Base-by-base conservation (phyloP, 202 grass and related monocot species). In the Carex arenaria region DNA sequence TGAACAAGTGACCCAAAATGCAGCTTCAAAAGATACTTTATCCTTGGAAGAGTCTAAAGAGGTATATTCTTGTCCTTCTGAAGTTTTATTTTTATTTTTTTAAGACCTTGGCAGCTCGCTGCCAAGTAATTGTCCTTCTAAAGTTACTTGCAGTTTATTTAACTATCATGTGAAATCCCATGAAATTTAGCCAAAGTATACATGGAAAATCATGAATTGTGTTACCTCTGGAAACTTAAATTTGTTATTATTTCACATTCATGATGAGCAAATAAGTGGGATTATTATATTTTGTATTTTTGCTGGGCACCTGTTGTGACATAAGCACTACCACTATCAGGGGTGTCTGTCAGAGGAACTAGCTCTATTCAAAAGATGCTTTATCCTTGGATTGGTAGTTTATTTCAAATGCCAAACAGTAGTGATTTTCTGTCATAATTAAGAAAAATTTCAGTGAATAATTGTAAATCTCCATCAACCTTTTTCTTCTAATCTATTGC, bases 1-100 rank as follows among this genome's bases (percentile, higher is more conserved):
- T 53, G 56, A 59, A 45, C 79, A 87, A 74, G 85, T 87, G 10
- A 74, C 52, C 40, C 8, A 53, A 65, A 77, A 82, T 62, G 43
- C 61, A 32, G 70, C 53, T 23, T 64, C 47, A 0, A 62, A 64
- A 85, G 65, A 75, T 60, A 22, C 36, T 47, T 74, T 84, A 71
- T 40, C 81, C 17, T 23, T 61, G 31, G 61, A 28, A 19, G 49
- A 64, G 56, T 53, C 10, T 19, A 85, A 79, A 22, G 84, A 52
- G 74, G 62, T 80, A 80, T 54, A 63, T 31, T 79, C 17, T 75
- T 63, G 17, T 82, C 23, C 61, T 68, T 66, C 28, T 66, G 79
- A 55, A 66, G 56, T 85, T 64, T 40, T 40, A n/a, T 40, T 1
- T 40, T 40, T 40, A 26, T 40, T 40, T 40, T 7, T 38, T 4